Evolutionary conservation across 2,329 filamentous ascomycete genomes (phyloP).

Genomic region (Talaromyces sp.): DNA sequence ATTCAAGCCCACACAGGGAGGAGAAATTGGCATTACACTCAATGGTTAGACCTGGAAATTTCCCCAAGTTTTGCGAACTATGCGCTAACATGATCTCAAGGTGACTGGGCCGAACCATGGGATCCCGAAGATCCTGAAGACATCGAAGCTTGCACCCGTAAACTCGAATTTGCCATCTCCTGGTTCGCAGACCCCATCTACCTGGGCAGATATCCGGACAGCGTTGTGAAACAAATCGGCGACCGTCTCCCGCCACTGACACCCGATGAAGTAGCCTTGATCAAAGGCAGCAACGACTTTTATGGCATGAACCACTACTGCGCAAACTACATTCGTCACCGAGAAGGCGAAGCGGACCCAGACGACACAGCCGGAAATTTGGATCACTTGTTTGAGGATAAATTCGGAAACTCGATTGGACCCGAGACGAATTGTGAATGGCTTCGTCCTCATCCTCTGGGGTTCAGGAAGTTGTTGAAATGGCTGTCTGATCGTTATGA

Average conservation of each 20-base stretch:
- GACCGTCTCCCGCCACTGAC: constrained; percentile 73
- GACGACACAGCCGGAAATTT: constrained; percentile 74
- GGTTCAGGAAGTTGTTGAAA: constrained; percentile 72
- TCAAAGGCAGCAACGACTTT: constrained; percentile 85
- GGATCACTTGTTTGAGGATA: constrained; percentile 67
- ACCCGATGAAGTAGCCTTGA: constrained; percentile 66
- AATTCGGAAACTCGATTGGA: constrained; percentile 70
- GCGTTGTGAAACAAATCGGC: constrained; percentile 78
- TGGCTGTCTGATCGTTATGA: constrained; percentile 77
- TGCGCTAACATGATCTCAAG: constrained; percentile 31
- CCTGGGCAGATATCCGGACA: constrained; percentile 76
- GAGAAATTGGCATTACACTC: constrained; percentile 81
- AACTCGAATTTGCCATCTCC: constrained; percentile 80
- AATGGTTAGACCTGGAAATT: constrained; percentile 55
- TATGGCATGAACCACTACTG: constrained; percentile 96
- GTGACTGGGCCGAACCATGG: constrained; percentile 79
- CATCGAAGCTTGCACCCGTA: constrained; percentile 71
- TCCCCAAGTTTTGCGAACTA: not conserved
- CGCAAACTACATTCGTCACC: constrained; percentile 79
- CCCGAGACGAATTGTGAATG: constrained; percentile 78
- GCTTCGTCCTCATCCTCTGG: constrained; percentile 71
- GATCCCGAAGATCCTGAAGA: constrained; percentile 72
- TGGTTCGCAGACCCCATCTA: constrained; percentile 91
- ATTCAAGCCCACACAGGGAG: constrained; percentile 68
- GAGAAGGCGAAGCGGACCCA: constrained; percentile 56